Percentiles rank a stretch among this genome's conserved stretches.
phyloP scores from a whole-genome alignment of 768 basidiomycete genomes.

The Boletales sp. region DNA sequence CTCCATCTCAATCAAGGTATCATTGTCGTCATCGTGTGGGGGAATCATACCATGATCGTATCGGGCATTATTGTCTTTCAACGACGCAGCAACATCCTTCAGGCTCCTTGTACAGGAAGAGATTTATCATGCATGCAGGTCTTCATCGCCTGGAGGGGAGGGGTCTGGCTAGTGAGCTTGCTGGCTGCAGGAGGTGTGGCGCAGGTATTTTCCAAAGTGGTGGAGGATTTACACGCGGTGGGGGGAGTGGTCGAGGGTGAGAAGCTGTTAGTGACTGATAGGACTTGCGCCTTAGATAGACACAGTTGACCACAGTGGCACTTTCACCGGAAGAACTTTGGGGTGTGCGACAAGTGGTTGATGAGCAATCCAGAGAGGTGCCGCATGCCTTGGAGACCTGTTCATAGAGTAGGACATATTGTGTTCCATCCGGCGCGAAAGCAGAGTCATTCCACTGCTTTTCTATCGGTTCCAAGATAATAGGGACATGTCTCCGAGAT shows the following conservation, averaged over 20 bases:
- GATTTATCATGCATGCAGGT: constrained; percentile 67
- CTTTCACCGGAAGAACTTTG: constrained; percentile 44
- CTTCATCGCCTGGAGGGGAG: constrained; percentile 49
- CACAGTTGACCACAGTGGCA: constrained; percentile 38
- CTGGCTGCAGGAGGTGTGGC: constrained; percentile 34
- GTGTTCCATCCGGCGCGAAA: too few species aligned
- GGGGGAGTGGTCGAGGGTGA: constrained; percentile 30
- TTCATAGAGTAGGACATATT: too few species aligned
- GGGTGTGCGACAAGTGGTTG: constrained; percentile 48
- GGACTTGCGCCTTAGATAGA: constrained; percentile 44
- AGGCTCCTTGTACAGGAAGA: constrained; percentile 71
- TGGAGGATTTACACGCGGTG: constrained; percentile 23
- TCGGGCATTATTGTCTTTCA: constrained; percentile 38
- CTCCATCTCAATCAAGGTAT: constrained; percentile 43
- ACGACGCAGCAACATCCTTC: constrained; percentile 50
- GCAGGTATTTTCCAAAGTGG: constrained; percentile 23
- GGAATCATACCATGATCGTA: constrained; percentile 36
- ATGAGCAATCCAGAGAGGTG: constrained; percentile 52
- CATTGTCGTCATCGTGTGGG: constrained; percentile 44
- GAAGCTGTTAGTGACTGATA: constrained; percentile 29
- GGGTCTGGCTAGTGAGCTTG: constrained; percentile 48
- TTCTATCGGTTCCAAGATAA: constrained; percentile 75
- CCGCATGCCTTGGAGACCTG: constrained; percentile 37
- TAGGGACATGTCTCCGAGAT: constrained; percentile 82
- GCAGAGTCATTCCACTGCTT: too few species aligned